These are phyloP conservation scores for Xanthoconium stramineum DNA, from an alignment of 768 basidiomycete species.

Conservation along the genomic window DNA sequence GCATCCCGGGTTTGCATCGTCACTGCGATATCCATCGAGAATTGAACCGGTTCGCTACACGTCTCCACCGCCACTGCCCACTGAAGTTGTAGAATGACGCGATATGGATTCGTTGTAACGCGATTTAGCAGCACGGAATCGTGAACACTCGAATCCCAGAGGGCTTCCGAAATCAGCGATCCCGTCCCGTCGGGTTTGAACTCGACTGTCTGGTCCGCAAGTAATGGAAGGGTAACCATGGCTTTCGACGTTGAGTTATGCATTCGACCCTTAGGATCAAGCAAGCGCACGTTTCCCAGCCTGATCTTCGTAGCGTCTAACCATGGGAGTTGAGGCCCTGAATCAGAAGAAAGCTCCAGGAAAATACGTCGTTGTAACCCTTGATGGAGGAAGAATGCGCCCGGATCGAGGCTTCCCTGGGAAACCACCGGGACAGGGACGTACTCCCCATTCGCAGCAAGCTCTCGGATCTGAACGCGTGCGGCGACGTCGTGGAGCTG, in stretches of 20 bases:
- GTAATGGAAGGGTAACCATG: conserved; percentile 68
- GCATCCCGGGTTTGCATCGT: conserved; percentile 83
- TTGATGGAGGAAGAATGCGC: conserved; percentile 87
- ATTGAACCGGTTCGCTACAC: conserved; percentile 83
- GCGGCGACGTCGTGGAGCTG: conserved; percentile 91
- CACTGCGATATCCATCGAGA: conserved; percentile 83
- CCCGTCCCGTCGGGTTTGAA: conserved; percentile 87
- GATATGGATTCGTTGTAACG: conserved; percentile 74
- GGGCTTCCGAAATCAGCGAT: conserved; percentile 58
- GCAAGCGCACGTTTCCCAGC: conserved; percentile 78
- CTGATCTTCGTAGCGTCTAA: conserved; percentile 70
- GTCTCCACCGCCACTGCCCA: conserved; percentile 82
- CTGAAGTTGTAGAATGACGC: conserved; percentile 72
- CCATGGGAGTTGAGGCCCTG: conserved; percentile 90
- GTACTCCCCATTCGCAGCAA: conserved; percentile 83
- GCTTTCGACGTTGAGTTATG: conserved; percentile 75
- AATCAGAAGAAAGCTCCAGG: conserved; percentile 78
- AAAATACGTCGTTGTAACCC: conserved; percentile 85
- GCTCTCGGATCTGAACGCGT: conserved; percentile 82
- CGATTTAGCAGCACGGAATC: conserved; percentile 83
- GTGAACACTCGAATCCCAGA: conserved; percentile 95
- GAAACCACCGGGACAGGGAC: conserved; percentile 79
- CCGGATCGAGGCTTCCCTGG: conserved; percentile 71
- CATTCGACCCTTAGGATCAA: conserved; percentile 79
- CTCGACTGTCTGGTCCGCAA: conserved; percentile 68